phyloP scores from a whole-genome alignment of 257 asterid genomes.

The Gentiana macrophylla region DNA sequence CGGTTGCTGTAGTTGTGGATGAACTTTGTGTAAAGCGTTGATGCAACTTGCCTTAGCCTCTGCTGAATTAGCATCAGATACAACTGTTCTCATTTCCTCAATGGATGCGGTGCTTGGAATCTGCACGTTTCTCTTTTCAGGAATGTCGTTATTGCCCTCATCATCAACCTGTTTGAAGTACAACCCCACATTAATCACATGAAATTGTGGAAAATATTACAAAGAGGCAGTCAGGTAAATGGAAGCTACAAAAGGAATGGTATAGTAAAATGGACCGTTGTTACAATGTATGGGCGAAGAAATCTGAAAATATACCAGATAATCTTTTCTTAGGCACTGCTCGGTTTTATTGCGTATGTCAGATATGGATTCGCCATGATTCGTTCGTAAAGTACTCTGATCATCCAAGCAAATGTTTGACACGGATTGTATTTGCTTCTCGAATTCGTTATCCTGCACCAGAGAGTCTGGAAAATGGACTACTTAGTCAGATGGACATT shows the following conservation, averaged over 20 bases:
- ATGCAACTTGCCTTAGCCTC: slow-evolving; percentile 20
- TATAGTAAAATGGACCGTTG: too few species aligned
- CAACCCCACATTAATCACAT: too few species aligned
- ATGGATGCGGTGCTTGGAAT: slow-evolving; percentile 52
- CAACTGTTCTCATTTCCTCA: slow-evolving; percentile 52
- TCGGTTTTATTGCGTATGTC: slow-evolving; percentile 45
- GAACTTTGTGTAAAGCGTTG: slow-evolving; percentile 23
- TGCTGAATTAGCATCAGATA: slow-evolving; percentile 18
- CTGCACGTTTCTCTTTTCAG: slow-evolving; percentile 34
- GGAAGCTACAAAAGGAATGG: too few species aligned
- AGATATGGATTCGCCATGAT: slow-evolving; percentile 35
- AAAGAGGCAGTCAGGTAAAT: too few species aligned
- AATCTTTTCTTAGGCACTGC: slow-evolving; percentile 47
- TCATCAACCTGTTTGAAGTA: slow-evolving; percentile 58
- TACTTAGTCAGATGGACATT: slow-evolving; percentile 3
- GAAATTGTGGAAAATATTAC: too few species aligned
- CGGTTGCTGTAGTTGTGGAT: slow-evolving; percentile 14
- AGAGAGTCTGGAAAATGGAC: slow-evolving; percentile 42
- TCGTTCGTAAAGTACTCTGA: slow-evolving; percentile 28
- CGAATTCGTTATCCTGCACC: slow-evolving; percentile 34
- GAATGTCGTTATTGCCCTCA: slow-evolving; percentile 34
- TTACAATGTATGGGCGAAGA: too few species aligned
- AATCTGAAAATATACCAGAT: slow-evolving; percentile 27
- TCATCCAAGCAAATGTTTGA: slow-evolving; percentile 29
- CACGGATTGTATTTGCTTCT: slow-evolving; percentile 31